phyloP scores from a whole-genome alignment of 495 filamentous ascomycete genomes.

The Letharia lupina region DNA sequence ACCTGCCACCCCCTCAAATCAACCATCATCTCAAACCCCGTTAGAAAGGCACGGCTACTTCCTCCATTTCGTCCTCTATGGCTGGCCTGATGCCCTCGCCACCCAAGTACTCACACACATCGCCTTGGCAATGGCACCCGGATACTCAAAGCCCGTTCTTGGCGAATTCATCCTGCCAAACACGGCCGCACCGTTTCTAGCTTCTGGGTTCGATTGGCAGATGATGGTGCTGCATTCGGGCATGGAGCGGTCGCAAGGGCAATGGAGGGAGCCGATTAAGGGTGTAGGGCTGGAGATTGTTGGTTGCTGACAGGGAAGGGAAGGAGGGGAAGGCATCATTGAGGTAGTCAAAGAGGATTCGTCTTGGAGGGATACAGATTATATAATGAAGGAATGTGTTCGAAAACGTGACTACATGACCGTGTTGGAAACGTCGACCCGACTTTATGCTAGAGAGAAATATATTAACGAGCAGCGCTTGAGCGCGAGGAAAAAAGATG shows the following conservation, averaged over 20 bases:
- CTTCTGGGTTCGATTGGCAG: slow-evolving; percentile 15
- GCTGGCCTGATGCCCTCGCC: slow-evolving; percentile 37
- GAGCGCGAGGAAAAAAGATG: too few relatives aligned
- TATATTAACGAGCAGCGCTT: too few relatives aligned
- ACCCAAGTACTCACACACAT: slow-evolving; percentile 32
- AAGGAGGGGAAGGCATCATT: slow-evolving; percentile 34
- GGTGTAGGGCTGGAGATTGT: slow-evolving; percentile 32
- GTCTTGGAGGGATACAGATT: too few relatives aligned
- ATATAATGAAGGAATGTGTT: too few relatives aligned
- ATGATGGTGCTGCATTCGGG: slow-evolving; percentile 29
- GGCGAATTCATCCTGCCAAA: slow-evolving; percentile 39
- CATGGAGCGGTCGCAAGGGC: slow-evolving; percentile 33
- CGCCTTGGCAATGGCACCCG: slow-evolving; percentile 33
- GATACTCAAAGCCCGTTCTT: slow-evolving; percentile 39
- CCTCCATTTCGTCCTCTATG: slow-evolving; percentile 38
- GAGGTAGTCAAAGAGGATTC: slow-evolving; percentile 15
- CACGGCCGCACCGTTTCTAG: slow-evolving; percentile 19
- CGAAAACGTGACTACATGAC: too few relatives aligned
- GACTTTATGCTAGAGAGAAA: too few relatives aligned
- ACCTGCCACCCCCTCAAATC: slow-evolving; percentile 25
- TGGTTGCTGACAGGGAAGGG: slow-evolving; percentile 31
- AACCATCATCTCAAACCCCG: not conserved
- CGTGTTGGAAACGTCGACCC: too few relatives aligned
- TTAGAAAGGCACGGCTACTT: slow-evolving; percentile 38
- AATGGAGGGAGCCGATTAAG: slow-evolving; percentile 33